A percentile compares a stretch with the other conserved stretches of the same genome.
Evolutionary conservation across 2,329 filamentous ascomycete genomes (phyloP).

Genomic region (Fusarium napiforme): DNA sequence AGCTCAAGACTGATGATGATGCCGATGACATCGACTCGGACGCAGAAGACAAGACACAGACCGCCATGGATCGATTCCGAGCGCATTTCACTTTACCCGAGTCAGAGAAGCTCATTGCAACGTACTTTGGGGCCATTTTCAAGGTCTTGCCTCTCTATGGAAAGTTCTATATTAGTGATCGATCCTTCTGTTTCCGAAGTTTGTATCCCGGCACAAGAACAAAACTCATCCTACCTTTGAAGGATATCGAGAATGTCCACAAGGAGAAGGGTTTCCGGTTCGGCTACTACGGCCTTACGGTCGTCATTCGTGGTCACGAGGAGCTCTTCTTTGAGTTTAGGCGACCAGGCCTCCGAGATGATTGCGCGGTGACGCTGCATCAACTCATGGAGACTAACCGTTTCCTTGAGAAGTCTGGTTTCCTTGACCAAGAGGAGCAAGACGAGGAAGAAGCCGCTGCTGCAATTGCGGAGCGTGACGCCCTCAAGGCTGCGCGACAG

Average conservation of each 20-base stretch:
- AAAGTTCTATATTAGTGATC: constrained; percentile 93
- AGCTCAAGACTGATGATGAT: constrained; percentile 62
- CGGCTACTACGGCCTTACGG: constrained; percentile 87
- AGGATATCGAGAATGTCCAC: constrained; percentile 90
- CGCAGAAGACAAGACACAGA: constrained; percentile 72
- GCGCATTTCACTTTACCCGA: constrained; percentile 90
- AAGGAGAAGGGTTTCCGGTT: constrained; percentile 96
- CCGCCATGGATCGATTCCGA: constrained; percentile 83
- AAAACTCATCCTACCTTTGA: constrained; percentile 90
- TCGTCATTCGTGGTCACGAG: constrained; percentile 94
- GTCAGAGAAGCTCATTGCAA: constrained; percentile 84
- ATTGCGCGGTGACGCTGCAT: constrained; percentile 85
- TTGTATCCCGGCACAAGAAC: constrained; percentile 88
- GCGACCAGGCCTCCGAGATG: constrained; percentile 81
- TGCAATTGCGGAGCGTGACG: constrained; percentile 83
- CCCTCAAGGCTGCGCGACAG: constrained; percentile 78
- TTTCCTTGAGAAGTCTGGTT: constrained; percentile 75
- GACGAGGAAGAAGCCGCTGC: constrained; percentile 78
- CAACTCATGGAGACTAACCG: constrained; percentile 78
- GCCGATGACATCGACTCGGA: constrained; percentile 62
- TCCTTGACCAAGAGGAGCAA: constrained; percentile 74
- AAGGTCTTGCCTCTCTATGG: constrained; percentile 92
- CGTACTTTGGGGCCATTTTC: constrained; percentile 93
- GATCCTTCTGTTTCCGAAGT: constrained; percentile 92
- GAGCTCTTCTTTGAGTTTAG: constrained; percentile 97